Evolutionary conservation across 257 asterid species (phyloP), one percentile per base, ranked within the genome.

Genomic region (Agastache rugosa): DNA sequence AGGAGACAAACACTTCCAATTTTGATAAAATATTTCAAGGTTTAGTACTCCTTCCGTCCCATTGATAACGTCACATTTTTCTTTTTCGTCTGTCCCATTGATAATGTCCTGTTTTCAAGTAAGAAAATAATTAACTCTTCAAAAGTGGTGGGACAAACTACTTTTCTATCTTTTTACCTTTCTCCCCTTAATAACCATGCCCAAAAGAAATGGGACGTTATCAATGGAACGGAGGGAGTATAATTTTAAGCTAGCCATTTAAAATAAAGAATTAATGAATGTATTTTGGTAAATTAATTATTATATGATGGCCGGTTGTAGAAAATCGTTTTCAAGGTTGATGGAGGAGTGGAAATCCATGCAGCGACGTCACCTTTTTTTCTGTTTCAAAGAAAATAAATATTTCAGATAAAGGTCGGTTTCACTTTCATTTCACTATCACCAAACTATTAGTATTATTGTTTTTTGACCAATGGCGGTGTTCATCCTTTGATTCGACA

Each of bases 311-410:
- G 58, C 35, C 14, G 6, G 42, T 34, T 59, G 63, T 55, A 67
- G 63, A 75, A 72, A 47, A 53, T 31, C 39, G 51, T 59, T 54
- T 27, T 68, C 67, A 66, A 45, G 64, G 47, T 77, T 22, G 63
- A 51, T 20, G 74, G 70, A 77, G 62, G 67, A 59, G 59, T 56
- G 58, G 70, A 31, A 72, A 59, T 37, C 45, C 77, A 79, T 75
- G 77, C 79, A 69, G 6, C 71, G 6, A 64, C 58, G 71, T 71
- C 62, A 61, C 42, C 20, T 51, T 70, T 63, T n/a, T 56, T 70
- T 4, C 7, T 15, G 12, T 4, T 25, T 67, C 71, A 37, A 27
- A 12, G 8, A 12, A 2, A 22, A 16, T 22, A 59, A 47, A 54
- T 45, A 35, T 25, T 50, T 72, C n/a, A 53, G 76, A 71, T 45